phyloP scores from a whole-genome alignment of 768 basidiomycete species.

The Mycena crocata region DNA sequence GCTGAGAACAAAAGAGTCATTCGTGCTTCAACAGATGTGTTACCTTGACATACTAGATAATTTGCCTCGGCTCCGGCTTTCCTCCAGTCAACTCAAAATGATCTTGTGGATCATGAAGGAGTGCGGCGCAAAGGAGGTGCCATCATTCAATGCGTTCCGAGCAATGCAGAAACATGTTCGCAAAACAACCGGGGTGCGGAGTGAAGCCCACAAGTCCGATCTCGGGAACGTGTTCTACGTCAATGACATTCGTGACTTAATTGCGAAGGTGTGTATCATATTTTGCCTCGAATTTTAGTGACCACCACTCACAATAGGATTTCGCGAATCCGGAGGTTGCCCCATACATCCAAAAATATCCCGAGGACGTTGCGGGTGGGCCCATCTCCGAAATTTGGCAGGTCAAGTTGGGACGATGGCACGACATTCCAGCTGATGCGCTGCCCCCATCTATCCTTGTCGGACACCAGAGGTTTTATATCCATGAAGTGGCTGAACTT shows the following conservation, averaged over 20 bases:
- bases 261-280: conserved; percentile 11
- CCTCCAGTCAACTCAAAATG: conserved; percentile 41
- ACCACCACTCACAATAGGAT: conserved; percentile 36
- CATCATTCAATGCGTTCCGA: conserved; percentile 38
- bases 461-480: conserved; percentile 38
- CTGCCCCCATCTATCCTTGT: conserved; percentile 38
- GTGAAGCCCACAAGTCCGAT: conserved; percentile 19
- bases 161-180: conserved; percentile 37
- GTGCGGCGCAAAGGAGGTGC: conserved; percentile 42
- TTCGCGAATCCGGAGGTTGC: conserved; percentile 45
- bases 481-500: conserved; percentile 9
- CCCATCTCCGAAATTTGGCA: conserved; percentile 48
- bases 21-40: background rate
- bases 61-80: conserved; percentile 45
- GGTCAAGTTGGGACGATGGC: conserved; percentile 40
- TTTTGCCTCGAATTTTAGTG: background rate
- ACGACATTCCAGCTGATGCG: conserved; percentile 29
- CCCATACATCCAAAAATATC: conserved; percentile 43
- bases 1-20: too few species aligned
- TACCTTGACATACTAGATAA: conserved; percentile 47
- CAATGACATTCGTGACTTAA: conserved; percentile 17
- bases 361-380: conserved; percentile 40
- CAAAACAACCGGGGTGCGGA: conserved; percentile 18
- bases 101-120: conserved; percentile 46
- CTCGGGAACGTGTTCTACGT: conserved; percentile 21